Evolutionary conservation across 2,329 filamentous ascomycete genomes (phyloP).

Genomic region (Neonectria hederae): DNA sequence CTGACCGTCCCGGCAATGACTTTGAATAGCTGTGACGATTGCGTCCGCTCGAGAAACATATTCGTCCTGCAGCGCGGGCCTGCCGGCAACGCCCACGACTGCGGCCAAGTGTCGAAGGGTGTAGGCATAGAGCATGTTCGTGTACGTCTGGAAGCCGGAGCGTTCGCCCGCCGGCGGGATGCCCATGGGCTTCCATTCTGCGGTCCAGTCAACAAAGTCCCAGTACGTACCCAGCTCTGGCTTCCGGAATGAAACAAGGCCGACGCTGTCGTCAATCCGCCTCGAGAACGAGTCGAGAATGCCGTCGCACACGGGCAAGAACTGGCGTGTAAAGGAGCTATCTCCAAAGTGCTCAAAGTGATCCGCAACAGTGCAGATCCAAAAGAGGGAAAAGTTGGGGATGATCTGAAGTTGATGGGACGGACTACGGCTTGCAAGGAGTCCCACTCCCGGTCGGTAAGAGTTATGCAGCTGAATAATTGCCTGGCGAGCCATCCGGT

Average conservation of each 20-base stretch:
- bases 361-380: conserved; percentile 47
- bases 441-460: conserved; percentile 35
- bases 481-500: conserved; percentile 43
- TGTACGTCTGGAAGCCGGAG: conserved; percentile 43
- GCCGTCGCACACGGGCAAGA: conserved; percentile 44
- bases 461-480: conserved; percentile 41
- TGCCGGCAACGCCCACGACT: background rate
- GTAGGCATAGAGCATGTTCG: conserved; percentile 47
- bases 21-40: conserved; percentile 37
- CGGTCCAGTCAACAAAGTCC: conserved; percentile 49
- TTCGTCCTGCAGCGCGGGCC: conserved; percentile 1
- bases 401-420: conserved; percentile 48
- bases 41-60: conserved; percentile 16
- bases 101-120: conserved; percentile 33
- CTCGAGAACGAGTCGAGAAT: conserved; percentile 44
- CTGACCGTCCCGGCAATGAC: conserved; percentile 44
- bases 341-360: conserved; percentile 49
- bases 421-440: conserved; percentile 47
- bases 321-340: conserved; percentile 37
- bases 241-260: conserved; percentile 3
- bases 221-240: conserved; percentile 25
- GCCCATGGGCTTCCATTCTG: conserved; percentile 43
- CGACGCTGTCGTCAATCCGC: background rate
- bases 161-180: conserved; percentile 48
- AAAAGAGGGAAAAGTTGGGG: conserved; percentile 49